Percentiles rank a stretch among this genome's conserved stretches.
These are phyloP conservation scores for Quercus wislizeni DNA, from an alignment of 306 rosid genomes.

Conservation along the genomic window DNA sequence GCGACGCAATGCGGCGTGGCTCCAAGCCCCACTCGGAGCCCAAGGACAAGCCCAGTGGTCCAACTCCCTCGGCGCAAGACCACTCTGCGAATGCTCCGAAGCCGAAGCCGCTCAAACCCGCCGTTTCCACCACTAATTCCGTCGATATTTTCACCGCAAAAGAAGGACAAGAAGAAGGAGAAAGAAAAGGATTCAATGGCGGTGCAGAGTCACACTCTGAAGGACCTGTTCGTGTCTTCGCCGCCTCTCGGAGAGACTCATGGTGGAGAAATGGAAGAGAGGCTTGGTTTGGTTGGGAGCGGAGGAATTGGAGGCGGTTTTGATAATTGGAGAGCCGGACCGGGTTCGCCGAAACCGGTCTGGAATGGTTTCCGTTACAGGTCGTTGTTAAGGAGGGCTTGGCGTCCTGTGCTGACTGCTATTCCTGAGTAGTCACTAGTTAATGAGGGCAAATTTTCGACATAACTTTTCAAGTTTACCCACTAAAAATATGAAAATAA, in stretches of 20 bases:
- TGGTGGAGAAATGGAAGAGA: not conserved
- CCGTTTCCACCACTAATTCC: conserved; percentile 26
- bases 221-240: conserved; percentile 69
- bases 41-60: conserved; percentile 67
- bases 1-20: conserved; percentile 73
- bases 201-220: conserved; percentile 52
- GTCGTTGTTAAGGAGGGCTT: conserved; percentile 60
- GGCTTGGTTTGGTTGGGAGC: conserved; percentile 1
- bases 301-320: conserved; percentile 21
- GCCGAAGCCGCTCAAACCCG: conserved; percentile 42
- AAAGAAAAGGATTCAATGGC: conserved; percentile 18
- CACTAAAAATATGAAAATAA: not conserved
- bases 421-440: conserved; percentile 46
- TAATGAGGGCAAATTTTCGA: not conserved
- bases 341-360: conserved; percentile 53
- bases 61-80: conserved; percentile 73
- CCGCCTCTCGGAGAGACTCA: conserved; percentile 39
- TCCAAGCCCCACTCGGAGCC: conserved; percentile 73
- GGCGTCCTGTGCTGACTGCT: conserved; percentile 77
- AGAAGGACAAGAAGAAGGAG: conserved; percentile 13
- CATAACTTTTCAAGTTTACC: not conserved
- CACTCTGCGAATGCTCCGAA: conserved; percentile 59
- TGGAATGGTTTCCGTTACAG: conserved; percentile 68
- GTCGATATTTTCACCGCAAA: conserved; percentile 7
- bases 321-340: conserved; percentile 20